Percentiles rank a stretch among this genome's conserved stretches.
Conservation (phyloP, 1,284 basidiomycete species). For the Malassezia yamatoensis region DNA sequence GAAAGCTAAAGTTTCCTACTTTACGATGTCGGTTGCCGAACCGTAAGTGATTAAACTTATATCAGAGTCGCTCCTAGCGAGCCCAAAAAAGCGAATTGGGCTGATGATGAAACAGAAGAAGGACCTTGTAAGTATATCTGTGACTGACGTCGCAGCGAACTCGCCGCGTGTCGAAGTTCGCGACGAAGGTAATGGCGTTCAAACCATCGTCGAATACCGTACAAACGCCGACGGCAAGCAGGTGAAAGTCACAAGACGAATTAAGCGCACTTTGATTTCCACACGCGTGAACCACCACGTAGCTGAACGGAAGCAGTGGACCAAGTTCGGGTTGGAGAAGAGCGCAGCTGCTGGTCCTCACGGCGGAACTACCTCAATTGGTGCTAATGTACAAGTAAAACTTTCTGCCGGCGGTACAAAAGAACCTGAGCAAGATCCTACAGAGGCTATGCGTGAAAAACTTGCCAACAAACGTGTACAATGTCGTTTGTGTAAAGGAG, state of each 20-base stretch:
- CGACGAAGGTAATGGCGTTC: slow-evolving; percentile 77
- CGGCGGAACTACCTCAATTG: slow-evolving; percentile 74
- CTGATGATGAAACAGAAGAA: slow-evolving; percentile 42
- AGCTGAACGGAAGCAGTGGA: slow-evolving; percentile 83
- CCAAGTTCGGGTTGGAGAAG: slow-evolving; percentile 87
- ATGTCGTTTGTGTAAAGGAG: slow-evolving; percentile 90
- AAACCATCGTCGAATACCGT: slow-evolving; percentile 71
- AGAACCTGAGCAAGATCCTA: slow-evolving; percentile 59
- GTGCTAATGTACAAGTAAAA: slow-evolving; percentile 78
- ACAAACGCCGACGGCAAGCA: slow-evolving; percentile 87
- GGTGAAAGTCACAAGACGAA: slow-evolving; percentile 81
- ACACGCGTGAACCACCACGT: slow-evolving; percentile 86
- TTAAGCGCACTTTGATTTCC: slow-evolving; percentile 77
- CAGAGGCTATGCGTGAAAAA: slow-evolving; percentile 62
- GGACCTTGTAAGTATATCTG: slow-evolving; percentile 8
- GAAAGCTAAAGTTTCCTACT: not conserved
- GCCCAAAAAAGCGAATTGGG: slow-evolving; percentile 36
- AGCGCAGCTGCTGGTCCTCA: slow-evolving; percentile 81
- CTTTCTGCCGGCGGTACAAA: slow-evolving; percentile 59
- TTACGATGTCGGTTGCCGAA: slow-evolving; percentile 15
- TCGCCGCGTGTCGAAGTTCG: slow-evolving; percentile 52
- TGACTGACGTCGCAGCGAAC: slow-evolving; percentile 5
- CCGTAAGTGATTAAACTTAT: slow-evolving; percentile 2
- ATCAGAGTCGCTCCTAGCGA: slow-evolving; percentile 2
- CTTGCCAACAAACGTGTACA: slow-evolving; percentile 69